Evolutionary conservation across 169 alveolate species (phyloP), one percentile per base, ranked within the genome.

Genomic region (Plasmodium chabaudi): DNA sequence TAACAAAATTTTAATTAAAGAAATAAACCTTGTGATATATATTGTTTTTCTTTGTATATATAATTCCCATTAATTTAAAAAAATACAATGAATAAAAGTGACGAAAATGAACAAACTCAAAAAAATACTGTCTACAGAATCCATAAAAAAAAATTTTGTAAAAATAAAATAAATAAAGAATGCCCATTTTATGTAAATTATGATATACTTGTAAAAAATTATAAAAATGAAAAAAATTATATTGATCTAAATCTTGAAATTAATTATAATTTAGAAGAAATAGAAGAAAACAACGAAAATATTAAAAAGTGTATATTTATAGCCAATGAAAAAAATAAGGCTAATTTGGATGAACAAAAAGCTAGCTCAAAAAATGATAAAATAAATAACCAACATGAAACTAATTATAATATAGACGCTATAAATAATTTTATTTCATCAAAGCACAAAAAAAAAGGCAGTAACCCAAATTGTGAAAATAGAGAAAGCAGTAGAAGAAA

Each of bases 191-290:
- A 57, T 23, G 68, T 77, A 23, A 64, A 77, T 55, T 77, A 77
- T 56, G 88, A 77, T 9, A 56, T 64, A 12, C 19, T 77, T 9
- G 42, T 77, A 57, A 77, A 47, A 25, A 57, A 57, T 49, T 64
- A 60, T 13, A 77, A 51, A n/a, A 55, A 77, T 9, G 34, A 71
- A 13, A 39, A 77, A 63, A 65, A 64, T 9, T 77, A 77, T 15
- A 23, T 77, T 49, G 88, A 77, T 23, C 55, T 77, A 15, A 77
- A 77, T 42, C 9, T 77, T 27, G 88, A 77, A 27, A 51, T 77
- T 61, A 77, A 77, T 64, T 77, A 77, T 56, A 77, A 77, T 19
- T 77, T 77, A 46, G 88, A 77, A 44, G 88, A 77, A 77, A 64
- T 77, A 21, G n/a, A 63, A 27, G 77, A 67, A 15, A 17, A 77